phyloP scores from a whole-genome alignment of 1,284 basidiomycete genomes.

The Rugiboletus extremiorientalis region DNA sequence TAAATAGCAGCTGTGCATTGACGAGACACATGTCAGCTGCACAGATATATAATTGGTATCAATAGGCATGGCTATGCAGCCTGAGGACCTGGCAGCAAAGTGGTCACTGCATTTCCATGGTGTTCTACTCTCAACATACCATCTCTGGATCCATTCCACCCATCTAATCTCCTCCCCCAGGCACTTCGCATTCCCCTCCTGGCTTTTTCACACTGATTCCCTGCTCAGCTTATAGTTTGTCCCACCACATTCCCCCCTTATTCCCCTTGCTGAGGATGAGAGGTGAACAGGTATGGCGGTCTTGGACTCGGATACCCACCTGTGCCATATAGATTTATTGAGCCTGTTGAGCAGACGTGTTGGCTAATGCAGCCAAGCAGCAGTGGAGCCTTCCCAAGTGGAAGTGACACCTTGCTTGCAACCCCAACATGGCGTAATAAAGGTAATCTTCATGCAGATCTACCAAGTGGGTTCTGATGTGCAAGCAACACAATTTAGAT shows the following conservation, averaged over 20 bases:
- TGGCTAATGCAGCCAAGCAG: slow-evolving; percentile 74
- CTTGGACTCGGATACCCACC: slow-evolving; percentile 65
- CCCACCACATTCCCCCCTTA: no score
- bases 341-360: slow-evolving; percentile 43
- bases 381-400: slow-evolving; percentile 73
- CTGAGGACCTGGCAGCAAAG: slow-evolving; percentile 28
- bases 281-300: slow-evolving; percentile 53
- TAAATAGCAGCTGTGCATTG: no score
- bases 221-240: no score
- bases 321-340: slow-evolving; percentile 32
- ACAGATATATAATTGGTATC: no score
- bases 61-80: slow-evolving; percentile 69
- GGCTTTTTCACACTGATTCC: no score
- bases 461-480: slow-evolving; percentile 7
- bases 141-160: slow-evolving; percentile 54
- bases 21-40: no score
- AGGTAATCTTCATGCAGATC: slow-evolving; percentile 36
- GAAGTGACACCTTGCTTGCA: slow-evolving; percentile 62
- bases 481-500: slow-evolving; percentile 37
- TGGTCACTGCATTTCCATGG: slow-evolving; percentile 41
- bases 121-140: slow-evolving; percentile 40
- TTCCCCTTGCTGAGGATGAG: no score
- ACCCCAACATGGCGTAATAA: slow-evolving; percentile 58
- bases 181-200: no score
- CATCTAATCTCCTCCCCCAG: no score